phyloP scores from a whole-genome alignment of 352 stramenopile genomes.

The Blastocystis hominis region DNA sequence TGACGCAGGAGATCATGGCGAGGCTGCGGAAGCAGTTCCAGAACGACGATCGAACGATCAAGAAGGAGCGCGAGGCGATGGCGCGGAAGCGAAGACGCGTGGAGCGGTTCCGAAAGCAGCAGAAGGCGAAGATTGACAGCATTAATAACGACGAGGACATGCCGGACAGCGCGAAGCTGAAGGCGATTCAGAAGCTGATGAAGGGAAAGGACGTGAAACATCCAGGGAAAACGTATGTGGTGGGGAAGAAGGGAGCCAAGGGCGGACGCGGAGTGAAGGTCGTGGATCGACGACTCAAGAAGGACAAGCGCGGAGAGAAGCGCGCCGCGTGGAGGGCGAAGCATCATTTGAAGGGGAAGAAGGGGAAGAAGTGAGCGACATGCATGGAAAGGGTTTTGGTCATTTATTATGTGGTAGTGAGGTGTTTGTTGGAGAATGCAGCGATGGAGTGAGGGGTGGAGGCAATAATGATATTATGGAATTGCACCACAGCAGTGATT shows the following conservation, averaged over 20 bases:
- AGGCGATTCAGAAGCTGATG: slow-evolving; percentile 83
- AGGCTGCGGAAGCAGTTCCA: slow-evolving; percentile 94
- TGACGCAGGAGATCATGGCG: slow-evolving; percentile 85
- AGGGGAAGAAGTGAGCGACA: slow-evolving; percentile 68
- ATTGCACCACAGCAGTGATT: no score
- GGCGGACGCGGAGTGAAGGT: slow-evolving; percentile 80
- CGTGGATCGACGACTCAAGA: slow-evolving; percentile 91
- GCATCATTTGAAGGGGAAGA: not conserved
- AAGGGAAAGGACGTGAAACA: slow-evolving; percentile 80
- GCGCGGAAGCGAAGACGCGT: slow-evolving; percentile 81
- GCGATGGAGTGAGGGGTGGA: not conserved
- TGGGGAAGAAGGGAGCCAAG: slow-evolving; percentile 74
- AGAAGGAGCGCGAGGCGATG: slow-evolving; percentile 94
- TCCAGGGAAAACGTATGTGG: slow-evolving; percentile 89
- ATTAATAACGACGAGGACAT: slow-evolving; percentile 67
- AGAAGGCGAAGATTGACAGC: slow-evolving; percentile 56
- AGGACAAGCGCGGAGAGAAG: slow-evolving; percentile 73
- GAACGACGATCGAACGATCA: slow-evolving; percentile 88
- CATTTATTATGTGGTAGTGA: slow-evolving; percentile 29
- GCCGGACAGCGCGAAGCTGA: slow-evolving; percentile 74
- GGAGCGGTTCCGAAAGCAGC: slow-evolving; percentile 60
- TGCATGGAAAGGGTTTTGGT: no score
- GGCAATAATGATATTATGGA: no score
- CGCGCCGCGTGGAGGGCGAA: not conserved
- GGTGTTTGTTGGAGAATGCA: not conserved